Evolutionary conservation across 2,329 filamentous ascomycete species (phyloP), one percentile per base, ranked within the genome.

Genomic region (Didymella keratinophila): DNA sequence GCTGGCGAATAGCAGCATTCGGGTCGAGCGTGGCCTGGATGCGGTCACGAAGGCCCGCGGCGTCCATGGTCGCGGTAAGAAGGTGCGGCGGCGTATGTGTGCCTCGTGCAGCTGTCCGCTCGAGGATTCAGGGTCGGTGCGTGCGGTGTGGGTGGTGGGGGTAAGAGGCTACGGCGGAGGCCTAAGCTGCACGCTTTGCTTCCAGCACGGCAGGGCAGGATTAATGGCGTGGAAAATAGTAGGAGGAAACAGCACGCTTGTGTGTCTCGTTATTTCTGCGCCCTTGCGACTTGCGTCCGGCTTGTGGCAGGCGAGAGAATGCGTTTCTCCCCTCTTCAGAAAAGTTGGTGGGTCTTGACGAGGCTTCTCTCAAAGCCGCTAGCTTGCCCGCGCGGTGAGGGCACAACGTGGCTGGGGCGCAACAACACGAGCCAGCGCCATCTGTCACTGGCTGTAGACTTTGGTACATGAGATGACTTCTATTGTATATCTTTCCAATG

Each of bases 21-120:
- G 88, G 78, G 74, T 89, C 87, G 78, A 93, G 87, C 68, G 89
- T 93, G 75, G 89, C 87, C 76, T 87, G 84, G 74, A 94, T 89
- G 81, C 90, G 88, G 82, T 86, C 87, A 81, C 90, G 86, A 78
- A 94, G 84, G 77, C 85, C 86, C 78, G 86, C 83, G 78, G 86
- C 86, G 83, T 93, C 90, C 90, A 93, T 93, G 78, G 74, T 80
- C 69, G 69, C 62, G 65, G 52, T 48, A 47, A 49, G 30, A 52
- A 37, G 56, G 42, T 41, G 47, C 47, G 53, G 36, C 39, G 54
- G 64, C 58, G 59, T 50, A 25, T 56, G 45, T 55, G 54, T 44
- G 60, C 43, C 44, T 42, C 36, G 51, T 54, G 36, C 57, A 48
- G 52, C 57, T 43, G 18, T 51, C 32, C 52, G 34, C 51, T 51